Evolutionary conservation across 495 filamentous ascomycete genomes (phyloP), one percentile per base, ranked within the genome.

Genomic region (Neurospora africana): DNA sequence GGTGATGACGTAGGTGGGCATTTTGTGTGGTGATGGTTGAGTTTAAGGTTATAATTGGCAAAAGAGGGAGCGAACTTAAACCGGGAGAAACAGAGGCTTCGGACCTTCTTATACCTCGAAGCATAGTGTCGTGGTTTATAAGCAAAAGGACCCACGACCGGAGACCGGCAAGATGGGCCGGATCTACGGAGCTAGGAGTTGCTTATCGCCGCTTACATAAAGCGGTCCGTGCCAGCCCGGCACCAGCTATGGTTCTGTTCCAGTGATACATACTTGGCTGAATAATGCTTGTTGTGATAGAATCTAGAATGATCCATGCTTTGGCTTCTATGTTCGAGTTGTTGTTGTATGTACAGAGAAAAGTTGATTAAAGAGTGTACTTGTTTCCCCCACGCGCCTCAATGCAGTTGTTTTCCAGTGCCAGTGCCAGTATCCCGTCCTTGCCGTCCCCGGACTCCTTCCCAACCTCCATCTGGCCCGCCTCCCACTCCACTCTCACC

Each of bases 1-100:
- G 21, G 87, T 88, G 75, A 89, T 83, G 69, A 82, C 81, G 72
- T 86, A 88, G 61, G 83, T 81, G 69, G 85, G 82, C 87, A 89
- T 87, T 41, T 67, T 81, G 72, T 4, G 27, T 33, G n/a, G 27
- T 41, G 41, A 19, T 41, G 69, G 23, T 58, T 9, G 9, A 27
- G 36, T 70, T 39, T 8, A 17, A 15, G 68, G 40, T 21, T n/a
- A 37, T 40, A 21, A 4, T 40, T 70, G 2, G 58, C 13, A 43
- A 4, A 41, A 74, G 23, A 58, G 11, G 21, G 13, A 1, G 7
- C 33, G 2, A 23, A 8, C 15, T 27, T 1, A 2, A 27, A 58
- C n/a, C 21, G 5, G n/a, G 11, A 13, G 47, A 65, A 65, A 19
- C 1, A 15, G 53, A 65, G 15, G 53, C 11, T 17, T 17, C 13